phyloP scores from a whole-genome alignment of 345 rosid genomes.

The Cardamine resedifolia region DNA sequence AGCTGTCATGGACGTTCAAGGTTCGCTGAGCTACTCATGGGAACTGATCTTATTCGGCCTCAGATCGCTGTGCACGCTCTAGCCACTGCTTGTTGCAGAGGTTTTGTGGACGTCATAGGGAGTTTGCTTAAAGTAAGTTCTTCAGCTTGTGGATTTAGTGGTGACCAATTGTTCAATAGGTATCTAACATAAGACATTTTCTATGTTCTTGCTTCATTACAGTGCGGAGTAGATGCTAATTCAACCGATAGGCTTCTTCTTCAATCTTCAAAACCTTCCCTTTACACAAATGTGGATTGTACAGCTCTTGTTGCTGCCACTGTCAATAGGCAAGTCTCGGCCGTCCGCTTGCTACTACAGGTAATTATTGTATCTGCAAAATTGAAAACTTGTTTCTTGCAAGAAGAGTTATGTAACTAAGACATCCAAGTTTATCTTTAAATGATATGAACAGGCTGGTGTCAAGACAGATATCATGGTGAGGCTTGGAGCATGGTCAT shows the following conservation, averaged over 20 bases:
- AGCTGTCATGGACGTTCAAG: constrained; percentile 75
- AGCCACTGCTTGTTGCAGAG: constrained; percentile 83
- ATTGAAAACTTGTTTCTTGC: background rate
- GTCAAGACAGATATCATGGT: constrained; percentile 55
- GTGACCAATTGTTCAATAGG: background rate
- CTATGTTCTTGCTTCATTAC: constrained; percentile 27
- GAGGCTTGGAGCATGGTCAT: constrained; percentile 94
- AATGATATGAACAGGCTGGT: constrained; percentile 57
- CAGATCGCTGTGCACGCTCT: constrained; percentile 86
- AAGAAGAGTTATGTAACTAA: constrained; percentile 4
- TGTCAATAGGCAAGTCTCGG: constrained; percentile 75
- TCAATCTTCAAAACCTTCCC: constrained; percentile 85
- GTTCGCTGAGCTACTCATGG: constrained; percentile 74
- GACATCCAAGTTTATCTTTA: constrained; percentile 14
- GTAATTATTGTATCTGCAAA: constrained; percentile 35
- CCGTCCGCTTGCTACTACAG: constrained; percentile 70
- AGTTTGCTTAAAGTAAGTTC: constrained; percentile 64
- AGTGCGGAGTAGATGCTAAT: constrained; percentile 84
- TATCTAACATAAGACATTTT: background rate
- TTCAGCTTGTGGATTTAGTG: constrained; percentile 2
- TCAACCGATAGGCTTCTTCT: constrained; percentile 65
- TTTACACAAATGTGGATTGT: constrained; percentile 85
- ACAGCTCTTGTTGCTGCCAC: constrained; percentile 84
- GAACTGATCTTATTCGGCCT: constrained; percentile 83
- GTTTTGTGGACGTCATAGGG: constrained; percentile 70